phyloP scores from a whole-genome alignment of 1,284 basidiomycete genomes.

The Ceratobasidium sp. region DNA sequence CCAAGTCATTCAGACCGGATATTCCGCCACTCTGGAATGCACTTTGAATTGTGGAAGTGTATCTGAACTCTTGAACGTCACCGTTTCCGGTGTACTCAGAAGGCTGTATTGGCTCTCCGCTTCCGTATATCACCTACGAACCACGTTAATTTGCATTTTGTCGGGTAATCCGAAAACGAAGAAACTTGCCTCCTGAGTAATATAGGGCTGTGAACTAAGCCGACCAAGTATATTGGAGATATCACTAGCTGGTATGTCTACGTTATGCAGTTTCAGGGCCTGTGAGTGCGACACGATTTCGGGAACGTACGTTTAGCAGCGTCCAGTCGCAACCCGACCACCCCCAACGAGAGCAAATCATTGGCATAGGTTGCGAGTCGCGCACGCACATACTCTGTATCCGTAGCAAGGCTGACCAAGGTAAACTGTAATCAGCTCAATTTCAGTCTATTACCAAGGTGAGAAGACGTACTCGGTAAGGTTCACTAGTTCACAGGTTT shows the following conservation, averaged over 20 bases:
- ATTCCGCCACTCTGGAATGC: slow-evolving; percentile 63
- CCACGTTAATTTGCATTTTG: slow-evolving; percentile 14
- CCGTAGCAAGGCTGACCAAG: slow-evolving; percentile 54
- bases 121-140: slow-evolving; percentile 39
- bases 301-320: slow-evolving; percentile 63
- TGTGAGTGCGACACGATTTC: not conserved
- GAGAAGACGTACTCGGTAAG: slow-evolving; percentile 40
- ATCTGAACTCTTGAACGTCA: slow-evolving; percentile 56
- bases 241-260: slow-evolving; percentile 40
- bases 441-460: not conserved
- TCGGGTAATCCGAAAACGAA: not conserved
- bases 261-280: not conserved
- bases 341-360: slow-evolving; percentile 65
- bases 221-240: slow-evolving; percentile 40
- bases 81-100: slow-evolving; percentile 40
- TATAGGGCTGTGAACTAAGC: slow-evolving; percentile 29
- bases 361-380: slow-evolving; percentile 64
- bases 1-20: slow-evolving; percentile 50
- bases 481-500: slow-evolving; percentile 56
- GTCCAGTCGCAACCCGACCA: slow-evolving; percentile 69
- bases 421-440: slow-evolving; percentile 1
- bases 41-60: slow-evolving; percentile 59
- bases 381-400: slow-evolving; percentile 63
- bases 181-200: slow-evolving; percentile 39
- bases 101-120: slow-evolving; percentile 38